A percentile compares a stretch with the other conserved stretches of the same genome.
phyloP scores from a whole-genome alignment of 495 filamentous ascomycete species.

The Penicillium cinerascens region DNA sequence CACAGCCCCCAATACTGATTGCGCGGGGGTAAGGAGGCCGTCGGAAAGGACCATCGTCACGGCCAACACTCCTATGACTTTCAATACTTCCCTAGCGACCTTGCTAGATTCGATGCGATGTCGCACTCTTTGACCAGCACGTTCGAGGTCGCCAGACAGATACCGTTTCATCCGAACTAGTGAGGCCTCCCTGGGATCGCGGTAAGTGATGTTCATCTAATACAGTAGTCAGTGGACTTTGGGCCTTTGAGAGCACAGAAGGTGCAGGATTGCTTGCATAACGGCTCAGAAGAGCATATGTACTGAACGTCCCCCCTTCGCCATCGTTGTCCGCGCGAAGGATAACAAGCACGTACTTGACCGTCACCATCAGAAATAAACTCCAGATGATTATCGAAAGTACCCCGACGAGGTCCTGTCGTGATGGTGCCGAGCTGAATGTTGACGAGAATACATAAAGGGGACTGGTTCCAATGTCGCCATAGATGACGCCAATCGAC shows the following conservation, averaged over 20 bases:
- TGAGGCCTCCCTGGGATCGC: constrained; percentile 30
- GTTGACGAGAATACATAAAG: constrained; percentile 73
- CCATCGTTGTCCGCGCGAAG: constrained; percentile 71
- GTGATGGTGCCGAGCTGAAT: constrained; percentile 53
- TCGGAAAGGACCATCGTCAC: constrained; percentile 69
- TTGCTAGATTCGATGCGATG: constrained; percentile 54
- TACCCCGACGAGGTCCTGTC: constrained; percentile 62
- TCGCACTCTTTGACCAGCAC: constrained; percentile 50
- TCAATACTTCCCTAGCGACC: constrained; percentile 50
- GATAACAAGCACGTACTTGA: constrained; percentile 71
- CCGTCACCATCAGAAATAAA: constrained; percentile 66
- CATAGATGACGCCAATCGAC: constrained; percentile 69
- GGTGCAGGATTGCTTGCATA: constrained; percentile 47
- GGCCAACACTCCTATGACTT: constrained; percentile 65
- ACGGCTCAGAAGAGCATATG: constrained; percentile 66
- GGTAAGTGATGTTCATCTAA: constrained; percentile 24
- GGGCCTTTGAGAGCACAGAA: background rate
- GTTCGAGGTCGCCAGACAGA: constrained; percentile 49
- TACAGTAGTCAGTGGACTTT: background rate
- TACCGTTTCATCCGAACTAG: constrained; percentile 60
- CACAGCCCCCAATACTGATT: constrained; percentile 22
- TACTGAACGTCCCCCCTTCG: constrained; percentile 72
- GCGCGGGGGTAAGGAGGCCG: constrained; percentile 25
- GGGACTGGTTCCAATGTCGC: constrained; percentile 73
- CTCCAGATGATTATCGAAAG: constrained; percentile 74